Evolutionary conservation across 495 filamentous ascomycete species (phyloP), one percentile per base, ranked within the genome.

Genomic region (Lasiosphaeriaceae sp.): DNA sequence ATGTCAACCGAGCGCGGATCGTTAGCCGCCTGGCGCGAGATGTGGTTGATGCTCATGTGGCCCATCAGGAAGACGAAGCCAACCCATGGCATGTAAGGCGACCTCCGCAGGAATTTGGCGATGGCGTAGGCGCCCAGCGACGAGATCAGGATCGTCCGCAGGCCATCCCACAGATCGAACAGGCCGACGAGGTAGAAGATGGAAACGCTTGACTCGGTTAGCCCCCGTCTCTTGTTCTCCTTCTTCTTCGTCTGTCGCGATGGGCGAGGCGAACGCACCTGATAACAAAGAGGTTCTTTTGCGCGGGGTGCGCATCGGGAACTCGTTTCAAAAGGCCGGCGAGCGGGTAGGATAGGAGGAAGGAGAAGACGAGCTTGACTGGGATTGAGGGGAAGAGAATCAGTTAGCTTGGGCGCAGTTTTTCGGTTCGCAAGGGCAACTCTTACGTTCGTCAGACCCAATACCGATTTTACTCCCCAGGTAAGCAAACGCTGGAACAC

Each of bases 51-150:
- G 39, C 92, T 90, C 89, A 98, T 90, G 71, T 97, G 93, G 57
- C 88, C 86, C 95, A 98, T 98, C 52, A 95, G 67, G 72, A 93
- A 97, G 52, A 90, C 80, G 71, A 98, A 97, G 46, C 85, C 91
- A 44, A 96, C 83, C 94, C 94, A 98, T 75, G 95, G 95, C 94
- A 98, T 98, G 72, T 92, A 89, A 3, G 90, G 90, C n/a, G 90
- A 90, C 49, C 90, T 80, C 52, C 73, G 74, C 19, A 97, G 75
- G 67, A 88, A 94, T 62, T 84, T 80, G 50, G 94, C 87, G 62
- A 97, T 96, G 54, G 79, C 75, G 69, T 97, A 97, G 29, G 90
- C 82, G 35, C 83, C 93, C 21, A 77, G 81, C 0, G 94, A 83
- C 64, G 87, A 89, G 63, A 95, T 84, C 34, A 90, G 66, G 19